Evolutionary conservation across 164 flowering plant genomes (phyloP).

Genomic region (Taxillus chinensis): DNA sequence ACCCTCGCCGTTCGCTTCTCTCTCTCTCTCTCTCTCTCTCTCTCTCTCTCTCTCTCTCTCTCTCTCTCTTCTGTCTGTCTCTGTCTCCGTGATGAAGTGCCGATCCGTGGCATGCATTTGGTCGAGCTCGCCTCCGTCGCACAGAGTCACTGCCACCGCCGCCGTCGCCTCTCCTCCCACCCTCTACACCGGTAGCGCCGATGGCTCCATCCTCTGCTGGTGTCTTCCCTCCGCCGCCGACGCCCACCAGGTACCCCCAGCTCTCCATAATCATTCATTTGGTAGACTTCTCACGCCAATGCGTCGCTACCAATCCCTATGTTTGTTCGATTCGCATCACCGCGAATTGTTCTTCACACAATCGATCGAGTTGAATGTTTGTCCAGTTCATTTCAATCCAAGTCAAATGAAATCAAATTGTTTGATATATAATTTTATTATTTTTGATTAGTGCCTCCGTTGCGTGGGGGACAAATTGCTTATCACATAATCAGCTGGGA

Average conservation of each 20-base stretch:
- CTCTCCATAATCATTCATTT: neutral
- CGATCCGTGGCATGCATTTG: constrained; percentile 77
- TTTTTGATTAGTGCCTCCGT: no score
- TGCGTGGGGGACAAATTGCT: no score
- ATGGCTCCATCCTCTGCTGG: constrained; percentile 98
- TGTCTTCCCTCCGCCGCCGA: constrained; percentile 24
- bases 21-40: neutral
- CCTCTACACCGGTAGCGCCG: constrained; percentile 95
- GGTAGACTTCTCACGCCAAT: no score
- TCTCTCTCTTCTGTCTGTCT: neutral
- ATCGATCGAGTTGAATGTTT: no score
- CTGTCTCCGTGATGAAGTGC: constrained; percentile 50
- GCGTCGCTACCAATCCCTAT: neutral
- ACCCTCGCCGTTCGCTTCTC: neutral
- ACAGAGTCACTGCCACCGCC: constrained; percentile 63
- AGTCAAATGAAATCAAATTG: no score
- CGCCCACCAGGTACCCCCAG: constrained; percentile 23
- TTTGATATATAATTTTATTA: no score
- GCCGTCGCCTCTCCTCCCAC: constrained; percentile 55
- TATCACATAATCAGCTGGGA: no score
- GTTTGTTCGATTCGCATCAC: no score
- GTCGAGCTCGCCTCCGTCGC: constrained; percentile 66
- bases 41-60: neutral
- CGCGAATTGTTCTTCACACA: no score
- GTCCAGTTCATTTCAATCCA: no score